A percentile compares a stretch with the other conserved stretches of the same genome.
These are phyloP conservation scores for Chrysosporium keratinophilum DNA, from an alignment of 2,329 filamentous ascomycete species.

Conservation along the genomic window DNA sequence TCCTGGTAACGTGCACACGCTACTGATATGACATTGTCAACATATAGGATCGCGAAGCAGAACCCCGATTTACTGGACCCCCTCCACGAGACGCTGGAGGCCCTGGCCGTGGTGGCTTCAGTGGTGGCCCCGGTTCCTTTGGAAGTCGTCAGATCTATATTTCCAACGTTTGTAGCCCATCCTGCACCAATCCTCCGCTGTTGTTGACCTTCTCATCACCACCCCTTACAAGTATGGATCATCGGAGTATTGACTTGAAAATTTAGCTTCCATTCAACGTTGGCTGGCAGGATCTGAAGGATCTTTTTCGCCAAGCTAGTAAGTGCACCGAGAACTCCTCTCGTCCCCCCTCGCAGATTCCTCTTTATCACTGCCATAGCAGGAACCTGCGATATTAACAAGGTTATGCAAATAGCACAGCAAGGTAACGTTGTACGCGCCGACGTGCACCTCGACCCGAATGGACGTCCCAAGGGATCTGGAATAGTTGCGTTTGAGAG, in stretches of 20 bases:
- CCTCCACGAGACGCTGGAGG: constrained; percentile 54
- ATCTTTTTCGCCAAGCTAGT: constrained; percentile 97
- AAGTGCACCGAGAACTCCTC: constrained; percentile 37
- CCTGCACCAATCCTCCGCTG: background rate
- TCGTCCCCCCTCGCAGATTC: constrained; percentile 6
- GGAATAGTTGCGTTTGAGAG: constrained; percentile 96
- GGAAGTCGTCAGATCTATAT: constrained; percentile 89
- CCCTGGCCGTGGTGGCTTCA: constrained; percentile 44
- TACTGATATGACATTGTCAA: background rate
- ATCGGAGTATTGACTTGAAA: constrained; percentile 30
- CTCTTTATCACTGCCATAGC: background rate
- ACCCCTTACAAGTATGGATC: constrained; percentile 11
- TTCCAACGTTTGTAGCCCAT: constrained; percentile 75
- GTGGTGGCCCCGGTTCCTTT: constrained; percentile 42
- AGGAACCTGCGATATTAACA: constrained; percentile 25
- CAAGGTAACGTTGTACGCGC: constrained; percentile 79
- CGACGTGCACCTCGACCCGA: constrained; percentile 84
- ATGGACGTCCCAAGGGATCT: constrained; percentile 89
- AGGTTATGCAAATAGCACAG: constrained; percentile 30
- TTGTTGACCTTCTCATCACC: background rate
- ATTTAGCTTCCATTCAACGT: constrained; percentile 86
- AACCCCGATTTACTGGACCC: constrained; percentile 85
- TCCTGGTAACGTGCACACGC: background rate
- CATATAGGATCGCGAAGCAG: constrained; percentile 82
- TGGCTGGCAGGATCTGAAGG: constrained; percentile 98